These are phyloP conservation scores for Mayamaea pseudoterrestris DNA, from an alignment of 108 stramenopile species.

Conservation along the genomic window DNA sequence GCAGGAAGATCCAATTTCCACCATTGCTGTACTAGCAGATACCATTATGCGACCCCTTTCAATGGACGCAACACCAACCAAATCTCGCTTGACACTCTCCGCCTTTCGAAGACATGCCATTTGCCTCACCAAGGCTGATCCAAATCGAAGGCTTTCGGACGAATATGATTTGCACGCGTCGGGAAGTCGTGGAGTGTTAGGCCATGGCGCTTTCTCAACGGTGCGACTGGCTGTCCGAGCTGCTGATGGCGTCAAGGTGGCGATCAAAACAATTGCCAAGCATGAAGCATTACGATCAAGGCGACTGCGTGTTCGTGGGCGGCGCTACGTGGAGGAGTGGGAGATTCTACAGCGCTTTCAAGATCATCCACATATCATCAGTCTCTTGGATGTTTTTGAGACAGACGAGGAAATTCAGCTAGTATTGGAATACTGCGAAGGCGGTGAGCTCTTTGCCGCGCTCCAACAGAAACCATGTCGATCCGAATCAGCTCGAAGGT, in stretches of 20 bases:
- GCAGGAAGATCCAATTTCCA: background rate
- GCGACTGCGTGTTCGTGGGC: constrained; percentile 17
- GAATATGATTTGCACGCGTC: constrained; percentile 58
- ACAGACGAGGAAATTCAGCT: constrained; percentile 76
- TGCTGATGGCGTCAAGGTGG: constrained; percentile 36
- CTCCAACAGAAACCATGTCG: constrained; percentile 31
- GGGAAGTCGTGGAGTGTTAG: constrained; percentile 47
- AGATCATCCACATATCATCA: constrained; percentile 49
- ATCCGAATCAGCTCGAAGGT: constrained; percentile 22
- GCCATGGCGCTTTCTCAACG: constrained; percentile 75
- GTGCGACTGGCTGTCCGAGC: constrained; percentile 49
- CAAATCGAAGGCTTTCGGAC: constrained; percentile 31
- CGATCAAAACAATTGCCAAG: constrained; percentile 80
- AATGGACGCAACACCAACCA: background rate
- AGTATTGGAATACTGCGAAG: constrained; percentile 72
- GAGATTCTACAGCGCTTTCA: constrained; percentile 49
- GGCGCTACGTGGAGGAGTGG: constrained; percentile 57
- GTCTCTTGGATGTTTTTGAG: constrained; percentile 77
- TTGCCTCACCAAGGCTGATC: constrained; percentile 48
- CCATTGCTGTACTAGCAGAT: background rate
- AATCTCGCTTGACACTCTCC: constrained; percentile 41
- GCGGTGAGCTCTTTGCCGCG: constrained; percentile 80
- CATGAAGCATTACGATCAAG: constrained; percentile 68
- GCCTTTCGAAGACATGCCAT: constrained; percentile 54
- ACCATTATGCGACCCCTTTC: background rate